Conservation (phyloP, 305 asterid species). For the Petunia hybrid region DNA sequence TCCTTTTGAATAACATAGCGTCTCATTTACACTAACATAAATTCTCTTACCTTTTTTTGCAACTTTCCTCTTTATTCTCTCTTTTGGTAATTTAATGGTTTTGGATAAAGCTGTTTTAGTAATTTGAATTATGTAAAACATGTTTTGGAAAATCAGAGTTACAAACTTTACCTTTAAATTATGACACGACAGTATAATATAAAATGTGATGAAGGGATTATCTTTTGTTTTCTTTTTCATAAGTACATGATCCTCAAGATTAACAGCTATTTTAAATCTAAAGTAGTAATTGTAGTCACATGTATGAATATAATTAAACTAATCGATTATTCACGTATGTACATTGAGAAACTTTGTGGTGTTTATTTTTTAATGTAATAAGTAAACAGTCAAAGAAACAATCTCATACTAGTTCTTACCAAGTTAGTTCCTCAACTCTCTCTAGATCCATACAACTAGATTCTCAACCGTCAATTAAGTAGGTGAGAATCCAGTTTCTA, state of each 20-base stretch:
- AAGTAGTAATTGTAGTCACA: not conserved
- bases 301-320: not conserved
- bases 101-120: too few relatives aligned
- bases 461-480: conserved; percentile 8
- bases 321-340: not conserved
- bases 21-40: conserved; percentile 11
- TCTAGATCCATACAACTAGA: not conserved
- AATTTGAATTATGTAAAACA: too few relatives aligned
- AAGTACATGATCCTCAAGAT: not conserved
- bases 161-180: too few relatives aligned
- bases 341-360: not conserved
- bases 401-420: not conserved
- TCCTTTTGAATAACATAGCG: not conserved
- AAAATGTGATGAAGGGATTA: not conserved
- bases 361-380: not conserved
- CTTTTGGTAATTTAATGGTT: too few relatives aligned
- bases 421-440: conserved; percentile 7
- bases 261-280: not conserved
- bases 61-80: too few relatives aligned
- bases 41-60: not conserved
- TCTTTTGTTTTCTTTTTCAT: not conserved
- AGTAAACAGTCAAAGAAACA: not conserved
- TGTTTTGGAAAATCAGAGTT: too few relatives aligned
- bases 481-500: not conserved
- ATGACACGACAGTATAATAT: too few relatives aligned